phyloP scores from a whole-genome alignment of 2,329 filamentous ascomycete genomes.

The Aspergillus awamori region DNA sequence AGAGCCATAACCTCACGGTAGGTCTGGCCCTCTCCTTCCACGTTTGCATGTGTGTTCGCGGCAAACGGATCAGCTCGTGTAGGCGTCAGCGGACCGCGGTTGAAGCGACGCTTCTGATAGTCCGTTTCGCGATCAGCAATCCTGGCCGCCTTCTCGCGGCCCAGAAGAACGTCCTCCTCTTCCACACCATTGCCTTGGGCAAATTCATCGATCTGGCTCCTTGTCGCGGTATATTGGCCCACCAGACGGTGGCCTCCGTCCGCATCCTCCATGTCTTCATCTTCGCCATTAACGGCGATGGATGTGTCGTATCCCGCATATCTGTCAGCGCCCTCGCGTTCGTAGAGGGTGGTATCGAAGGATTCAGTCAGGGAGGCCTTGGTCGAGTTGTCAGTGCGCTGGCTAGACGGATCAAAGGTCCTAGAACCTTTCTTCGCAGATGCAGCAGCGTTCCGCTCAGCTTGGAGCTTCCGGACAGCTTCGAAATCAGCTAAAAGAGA shows the following conservation, averaged over 20 bases:
- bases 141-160: slow-evolving; percentile 83
- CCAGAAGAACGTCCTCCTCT: slow-evolving; percentile 86
- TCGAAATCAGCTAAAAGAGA: slow-evolving; percentile 72
- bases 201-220: slow-evolving; percentile 91
- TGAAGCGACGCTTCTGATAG: slow-evolving; percentile 93
- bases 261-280: slow-evolving; percentile 76
- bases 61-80: slow-evolving; percentile 85
- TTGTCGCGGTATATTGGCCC: slow-evolving; percentile 93
- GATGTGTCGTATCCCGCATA: slow-evolving; percentile 90
- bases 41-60: slow-evolving; percentile 69
- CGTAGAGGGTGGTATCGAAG: slow-evolving; percentile 88
- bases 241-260: slow-evolving; percentile 78
- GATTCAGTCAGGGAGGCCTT: slow-evolving; percentile 87
- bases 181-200: slow-evolving; percentile 81
- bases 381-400: slow-evolving; percentile 80
- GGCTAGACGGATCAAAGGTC: slow-evolving; percentile 75
- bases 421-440: slow-evolving; percentile 78
- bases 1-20: slow-evolving; percentile 91
- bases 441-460: slow-evolving; percentile 83
- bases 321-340: slow-evolving; percentile 74
- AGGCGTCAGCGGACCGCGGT: slow-evolving; percentile 77
- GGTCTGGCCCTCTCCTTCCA: slow-evolving; percentile 71
- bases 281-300: slow-evolving; percentile 76
- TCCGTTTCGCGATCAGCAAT: slow-evolving; percentile 94
- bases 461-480: slow-evolving; percentile 82